Base-by-base conservation (phyloP, 345 rosid species). In the Brassica carinata region DNA sequence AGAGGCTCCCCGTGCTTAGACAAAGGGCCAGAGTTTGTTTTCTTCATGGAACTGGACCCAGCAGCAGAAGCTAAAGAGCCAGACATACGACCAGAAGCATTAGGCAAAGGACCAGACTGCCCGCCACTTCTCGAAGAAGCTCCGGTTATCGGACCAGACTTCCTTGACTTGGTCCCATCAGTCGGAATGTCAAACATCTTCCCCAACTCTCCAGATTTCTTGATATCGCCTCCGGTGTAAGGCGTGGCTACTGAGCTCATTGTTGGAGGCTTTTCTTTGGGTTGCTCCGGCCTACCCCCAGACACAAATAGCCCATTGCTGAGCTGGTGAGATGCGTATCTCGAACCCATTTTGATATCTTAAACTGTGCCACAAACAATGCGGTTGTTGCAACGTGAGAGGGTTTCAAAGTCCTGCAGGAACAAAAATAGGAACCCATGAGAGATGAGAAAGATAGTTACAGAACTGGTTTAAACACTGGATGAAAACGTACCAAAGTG, bases 241-340 rank as follows among this genome's bases (percentile, higher is more conserved):
- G 99, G 99, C 94, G 92, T 87, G 82, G 98, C 94, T 18, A 77
- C 91, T 0, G 97, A 96, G 84, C 94, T 96, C 98, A 93, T 92
- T 53, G 96, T 92, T 2, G 99, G 97, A 72, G 91, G 34, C 84
- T 90, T 89, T 86, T 96, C 98, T 82, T 96, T 96, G 6, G 97
- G 93, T 88, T 92, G 99, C 85, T 96, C 99, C 5, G 92, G 97
- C 82, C 97, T 89, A 78, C 98, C 48, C 14, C 48, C 98, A 11
- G 99, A 96, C 26, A 96, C 99, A 74, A 88, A 93, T 8, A 96
- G 92, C 76, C 99, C 99, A 91, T 90, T 93, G 88, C 99, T 88
- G 77, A 93, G 96, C 86, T 93, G 87, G 89, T 96, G 99, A 71
- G 99, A 93, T 64, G 96, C 97, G 84, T 89, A 93, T 71, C 97